Conservation (phyloP, 2,329 filamentous ascomycete species). For the Diplodia mutila region DNA sequence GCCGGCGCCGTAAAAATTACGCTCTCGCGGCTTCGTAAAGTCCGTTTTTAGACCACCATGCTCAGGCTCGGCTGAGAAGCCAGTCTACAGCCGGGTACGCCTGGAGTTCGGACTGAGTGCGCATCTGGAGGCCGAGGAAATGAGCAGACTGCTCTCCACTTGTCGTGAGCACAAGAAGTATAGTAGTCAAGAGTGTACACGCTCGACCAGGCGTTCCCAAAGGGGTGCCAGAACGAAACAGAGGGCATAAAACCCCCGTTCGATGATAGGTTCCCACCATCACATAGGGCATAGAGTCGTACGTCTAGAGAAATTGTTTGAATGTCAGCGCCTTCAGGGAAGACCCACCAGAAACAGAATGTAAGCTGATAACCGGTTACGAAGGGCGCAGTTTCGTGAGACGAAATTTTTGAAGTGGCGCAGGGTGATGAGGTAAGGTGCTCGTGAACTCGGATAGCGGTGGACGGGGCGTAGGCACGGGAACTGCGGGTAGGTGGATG, state of each 20-base stretch:
- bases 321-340: background rate
- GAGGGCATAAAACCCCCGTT: background rate
- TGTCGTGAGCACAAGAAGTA: background rate
- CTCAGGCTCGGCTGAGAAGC: background rate
- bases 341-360: background rate
- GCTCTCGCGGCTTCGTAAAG: background rate
- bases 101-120: background rate
- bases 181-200: background rate
- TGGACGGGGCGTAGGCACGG: conserved; percentile 1
- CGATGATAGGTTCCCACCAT: background rate
- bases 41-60: background rate
- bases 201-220: background rate
- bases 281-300: background rate
- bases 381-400: background rate
- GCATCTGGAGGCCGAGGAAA: background rate
- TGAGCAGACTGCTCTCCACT: background rate
- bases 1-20: background rate
- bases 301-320: background rate
- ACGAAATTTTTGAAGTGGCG: background rate
- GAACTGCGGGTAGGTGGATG: conserved; percentile 10
- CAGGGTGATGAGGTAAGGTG: background rate
- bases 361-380: background rate
- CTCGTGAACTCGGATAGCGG: background rate
- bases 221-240: too few relatives aligned
- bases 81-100: background rate